phyloP scores from a whole-genome alignment of 2,329 filamentous ascomycete species.

The Claviceps digitariae region DNA sequence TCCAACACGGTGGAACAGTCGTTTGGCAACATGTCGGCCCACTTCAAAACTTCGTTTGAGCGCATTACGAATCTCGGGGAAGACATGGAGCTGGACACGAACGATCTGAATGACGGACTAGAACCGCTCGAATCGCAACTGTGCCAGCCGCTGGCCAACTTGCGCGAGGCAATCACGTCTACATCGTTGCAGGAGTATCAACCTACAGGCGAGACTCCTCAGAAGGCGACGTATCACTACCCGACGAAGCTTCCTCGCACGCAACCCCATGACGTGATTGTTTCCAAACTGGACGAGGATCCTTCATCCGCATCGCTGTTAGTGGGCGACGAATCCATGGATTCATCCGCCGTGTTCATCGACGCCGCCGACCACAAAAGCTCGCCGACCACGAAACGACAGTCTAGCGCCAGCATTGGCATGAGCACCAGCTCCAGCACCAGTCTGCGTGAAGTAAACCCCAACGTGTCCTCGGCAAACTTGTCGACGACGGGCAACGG shows the following conservation, averaged over 20 bases:
- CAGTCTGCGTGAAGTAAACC: slow-evolving; percentile 43
- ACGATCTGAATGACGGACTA: slow-evolving; percentile 45
- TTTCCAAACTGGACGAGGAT: slow-evolving; percentile 26
- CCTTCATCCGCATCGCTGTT: neutral
- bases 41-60: slow-evolving; percentile 55
- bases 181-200: slow-evolving; percentile 65
- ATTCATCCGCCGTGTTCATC: slow-evolving; percentile 25
- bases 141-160: slow-evolving; percentile 53
- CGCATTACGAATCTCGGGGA: slow-evolving; percentile 55
- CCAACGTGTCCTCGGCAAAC: slow-evolving; percentile 30
- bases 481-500: slow-evolving; percentile 14
- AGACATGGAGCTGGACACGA: slow-evolving; percentile 50
- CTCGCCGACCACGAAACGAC: slow-evolving; percentile 11
- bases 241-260: slow-evolving; percentile 69
- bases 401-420: slow-evolving; percentile 17
- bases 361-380: slow-evolving; percentile 13
- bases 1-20: slow-evolving; percentile 58
- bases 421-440: slow-evolving; percentile 17
- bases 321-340: neutral
- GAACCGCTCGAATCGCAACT: slow-evolving; percentile 46
- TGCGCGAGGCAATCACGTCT: slow-evolving; percentile 54
- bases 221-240: slow-evolving; percentile 69
- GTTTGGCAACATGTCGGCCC: slow-evolving; percentile 55
- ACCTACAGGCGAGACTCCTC: slow-evolving; percentile 74
- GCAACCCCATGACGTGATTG: slow-evolving; percentile 29